phyloP scores from a whole-genome alignment of 768 basidiomycete species.

The Xerocomus potaroensis region DNA sequence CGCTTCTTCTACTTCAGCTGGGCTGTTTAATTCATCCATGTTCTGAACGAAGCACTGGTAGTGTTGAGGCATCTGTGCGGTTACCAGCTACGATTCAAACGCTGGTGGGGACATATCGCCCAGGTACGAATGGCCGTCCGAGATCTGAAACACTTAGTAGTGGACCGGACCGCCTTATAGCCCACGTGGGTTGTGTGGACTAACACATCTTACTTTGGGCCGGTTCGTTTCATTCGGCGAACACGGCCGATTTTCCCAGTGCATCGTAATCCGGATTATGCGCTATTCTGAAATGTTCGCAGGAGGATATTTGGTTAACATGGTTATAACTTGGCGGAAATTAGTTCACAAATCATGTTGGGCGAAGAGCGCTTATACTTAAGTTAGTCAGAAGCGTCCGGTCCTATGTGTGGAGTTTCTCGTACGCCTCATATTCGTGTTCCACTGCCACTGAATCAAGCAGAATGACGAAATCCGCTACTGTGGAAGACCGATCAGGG shows the following conservation, averaged over 20 bases:
- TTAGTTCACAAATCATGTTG: not conserved
- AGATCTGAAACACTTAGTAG: conserved; percentile 10
- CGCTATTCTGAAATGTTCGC: not conserved
- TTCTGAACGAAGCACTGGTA: not conserved
- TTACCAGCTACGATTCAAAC: no score
- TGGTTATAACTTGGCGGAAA: not conserved
- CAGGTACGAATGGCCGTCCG: no score
- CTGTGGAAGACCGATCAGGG: not conserved
- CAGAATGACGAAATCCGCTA: not conserved
- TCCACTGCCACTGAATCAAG: not conserved
- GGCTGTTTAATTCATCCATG: not conserved
- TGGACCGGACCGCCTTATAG: no score
- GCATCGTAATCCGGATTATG: not conserved
- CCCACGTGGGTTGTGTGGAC: no score
- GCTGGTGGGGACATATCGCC: no score
- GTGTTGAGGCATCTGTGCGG: no score
- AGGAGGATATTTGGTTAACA: not conserved
- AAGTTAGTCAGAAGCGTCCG: not conserved
- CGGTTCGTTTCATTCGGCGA: no score
- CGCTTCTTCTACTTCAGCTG: not conserved
- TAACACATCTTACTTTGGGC: no score
- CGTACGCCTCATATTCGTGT: not conserved
- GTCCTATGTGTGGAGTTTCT: not conserved
- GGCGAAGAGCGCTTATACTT: not conserved
- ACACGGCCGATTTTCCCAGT: not conserved